Base-by-base conservation (phyloP, 257 asterid species). In the Cynanchum wilfordii region DNA sequence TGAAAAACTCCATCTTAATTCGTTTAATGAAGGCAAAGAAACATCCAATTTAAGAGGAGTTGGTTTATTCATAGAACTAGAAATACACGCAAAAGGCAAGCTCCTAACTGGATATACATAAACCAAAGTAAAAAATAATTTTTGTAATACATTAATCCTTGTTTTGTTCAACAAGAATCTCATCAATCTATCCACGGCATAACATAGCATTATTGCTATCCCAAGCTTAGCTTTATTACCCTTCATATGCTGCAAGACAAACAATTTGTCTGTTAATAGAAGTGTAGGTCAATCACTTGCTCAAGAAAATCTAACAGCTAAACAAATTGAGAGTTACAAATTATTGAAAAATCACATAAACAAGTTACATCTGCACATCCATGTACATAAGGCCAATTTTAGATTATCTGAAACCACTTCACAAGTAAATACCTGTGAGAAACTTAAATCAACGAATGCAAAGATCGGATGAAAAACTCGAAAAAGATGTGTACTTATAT, bases 41-140 rank as follows among this genome's bases (percentile, higher is more conserved):
- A 94, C 88, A 77, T 89, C 97, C 88, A 94, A 75, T 68, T 87
- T 93, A 79, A 94, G 97, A 4, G 96, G 93, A 79, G 88, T 87
- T 79, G 99, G 99, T 82, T 94, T 94, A 75, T 73, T 83, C 87
- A 86, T 79, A 72, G 97, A 78, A 75, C 75, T 89, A 71, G 98
- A 93, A 49, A 91, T 81, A 83, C 99, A 91, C 33, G 95, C 99
- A 76, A 90, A 91, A 60, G 95, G 92, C 25, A 57, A 83, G 77
- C 78, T 80, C 77, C 86, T 79, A 81, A 87, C 82, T 20, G 88
- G 83, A 72, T 84, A 75, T 70, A 90, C 73, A 80, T 27, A 88
- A 78, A 81, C 73, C 64, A 86, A 70, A 72, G 54, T 22, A 74
- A 77, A 45, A 77, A 91, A 56, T 49, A 89, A 68, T 70, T 84